Evolutionary conservation across 176 grass and related monocot genomes (phyloP).

Genomic region (Luzula sylvatica): DNA sequence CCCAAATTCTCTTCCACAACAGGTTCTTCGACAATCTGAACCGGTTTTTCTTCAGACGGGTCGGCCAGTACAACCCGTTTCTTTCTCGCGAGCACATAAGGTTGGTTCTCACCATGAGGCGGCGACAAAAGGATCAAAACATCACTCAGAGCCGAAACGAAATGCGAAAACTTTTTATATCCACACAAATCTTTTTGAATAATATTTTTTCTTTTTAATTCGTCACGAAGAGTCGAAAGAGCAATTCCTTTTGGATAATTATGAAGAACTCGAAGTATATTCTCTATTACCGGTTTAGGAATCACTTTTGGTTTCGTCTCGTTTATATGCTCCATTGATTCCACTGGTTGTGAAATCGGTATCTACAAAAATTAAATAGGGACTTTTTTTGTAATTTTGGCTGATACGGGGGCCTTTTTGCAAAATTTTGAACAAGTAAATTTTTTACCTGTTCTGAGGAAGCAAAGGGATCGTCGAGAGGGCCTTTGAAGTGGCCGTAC

Average conservation of each 20-base stretch:
- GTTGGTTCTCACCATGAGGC: constrained; percentile 6
- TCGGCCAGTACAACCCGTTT: constrained; percentile 6
- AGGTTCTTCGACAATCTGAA: not conserved
- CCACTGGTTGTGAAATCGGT: constrained; percentile 24
- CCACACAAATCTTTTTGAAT: constrained; percentile 41
- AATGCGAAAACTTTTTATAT: constrained; percentile 43
- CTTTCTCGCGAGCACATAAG: constrained; percentile 8
- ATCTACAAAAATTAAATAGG: not conserved
- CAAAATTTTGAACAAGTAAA: no score
- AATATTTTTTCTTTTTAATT: constrained; percentile 39
- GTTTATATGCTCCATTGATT: constrained; percentile 27
- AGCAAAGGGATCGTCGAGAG: constrained; percentile 48
- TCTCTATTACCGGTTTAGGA: constrained; percentile 35
- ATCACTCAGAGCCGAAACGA: constrained; percentile 47
- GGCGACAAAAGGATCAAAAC: constrained; percentile 25
- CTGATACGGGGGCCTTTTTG: no score
- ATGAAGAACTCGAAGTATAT: constrained; percentile 26
- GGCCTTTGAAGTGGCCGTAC: constrained; percentile 74
- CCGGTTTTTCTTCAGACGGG: not conserved
- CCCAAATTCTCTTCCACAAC: not conserved
- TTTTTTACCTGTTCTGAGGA: constrained; percentile 19
- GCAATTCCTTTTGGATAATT: constrained; percentile 40
- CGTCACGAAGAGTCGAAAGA: constrained; percentile 12
- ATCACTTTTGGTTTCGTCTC: constrained; percentile 28
- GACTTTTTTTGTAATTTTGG: no score